phyloP scores from a whole-genome alignment of 129 eudicot genomes.

The Helichrysum umbraculigerum region DNA sequence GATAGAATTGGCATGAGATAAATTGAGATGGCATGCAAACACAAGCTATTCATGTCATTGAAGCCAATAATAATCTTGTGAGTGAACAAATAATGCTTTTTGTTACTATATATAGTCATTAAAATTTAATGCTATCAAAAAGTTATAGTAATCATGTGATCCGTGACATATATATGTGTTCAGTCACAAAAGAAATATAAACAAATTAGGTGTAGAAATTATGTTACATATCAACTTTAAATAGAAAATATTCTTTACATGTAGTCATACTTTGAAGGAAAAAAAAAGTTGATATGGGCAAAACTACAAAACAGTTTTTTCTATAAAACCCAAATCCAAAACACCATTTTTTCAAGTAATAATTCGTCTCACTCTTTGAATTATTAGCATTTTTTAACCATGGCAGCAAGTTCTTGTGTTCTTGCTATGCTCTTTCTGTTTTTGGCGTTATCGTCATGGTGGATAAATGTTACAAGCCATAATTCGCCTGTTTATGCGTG shows the following conservation, averaged over 20 bases:
- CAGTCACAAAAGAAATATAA: neutral
- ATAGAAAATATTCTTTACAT: neutral
- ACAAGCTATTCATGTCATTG: slow-evolving; percentile 5
- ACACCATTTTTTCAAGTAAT: neutral
- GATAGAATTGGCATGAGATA: neutral
- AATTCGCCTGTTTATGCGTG: neutral
- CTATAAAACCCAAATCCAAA: neutral
- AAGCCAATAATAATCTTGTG: neutral
- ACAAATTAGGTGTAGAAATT: neutral
- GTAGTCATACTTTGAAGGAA: neutral
- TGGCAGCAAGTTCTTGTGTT: neutral
- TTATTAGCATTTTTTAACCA: neutral
- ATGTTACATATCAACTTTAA: neutral
- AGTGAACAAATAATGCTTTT: slow-evolving; percentile 4
- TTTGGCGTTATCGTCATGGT: slow-evolving; percentile 8
- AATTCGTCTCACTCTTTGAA: neutral
- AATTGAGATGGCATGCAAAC: neutral
- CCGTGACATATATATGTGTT: slow-evolving; percentile 6
- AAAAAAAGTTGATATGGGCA: neutral
- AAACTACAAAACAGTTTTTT: neutral
- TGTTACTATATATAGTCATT: slow-evolving; percentile 2
- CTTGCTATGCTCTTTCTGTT: neutral
- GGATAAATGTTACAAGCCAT: neutral
- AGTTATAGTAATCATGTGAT: slow-evolving; percentile 16
- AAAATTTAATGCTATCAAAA: neutral